Base-by-base conservation (phyloP, 768 basidiomycete species). In the Boletales sp. region DNA sequence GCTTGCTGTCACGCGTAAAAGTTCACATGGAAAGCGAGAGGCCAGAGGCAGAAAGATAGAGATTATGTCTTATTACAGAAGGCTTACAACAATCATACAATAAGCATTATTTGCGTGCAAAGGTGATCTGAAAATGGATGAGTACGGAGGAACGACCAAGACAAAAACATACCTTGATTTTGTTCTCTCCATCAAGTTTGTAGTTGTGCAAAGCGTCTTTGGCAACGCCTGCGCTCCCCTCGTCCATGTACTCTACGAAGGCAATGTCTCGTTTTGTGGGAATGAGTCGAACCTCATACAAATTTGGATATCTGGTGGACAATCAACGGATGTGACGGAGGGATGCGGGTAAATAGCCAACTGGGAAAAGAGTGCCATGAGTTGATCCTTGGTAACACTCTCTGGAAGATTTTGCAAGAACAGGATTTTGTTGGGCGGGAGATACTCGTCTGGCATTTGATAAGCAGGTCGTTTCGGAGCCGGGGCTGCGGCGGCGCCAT, bases 371-470 rank as follows among this genome's bases (percentile, higher is more conserved):
- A 98, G 76, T 2, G 84, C 83, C 69, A 87, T 82, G 53, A 99
- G 86, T 63, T 90, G 86, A 46, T 96, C 94, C 65, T 95, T 94
- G 48, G 87, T 93, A 57, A 94, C 93, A 37, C 71, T 86, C 64
- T 96, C 93, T 17, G 94, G 94, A 19, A 99, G 76, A 66, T 97
- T 97, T 71, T 99, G 96, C 57, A 99, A 68, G 81, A 99, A 99
- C 45, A 99, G 80, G 70, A 98, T 95, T 69, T 94, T 94, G 86
- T 99, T 99, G 35, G 96, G 95, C 2, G 96, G 96, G 8, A 99
- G 82, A 69, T 97, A 98, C 69, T 99, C 96, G 85, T 99, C 96
- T 36, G 95, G 94, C 93, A 98, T 96, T 67, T 94, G 91, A 53
- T 96, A 87, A 57, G 84, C 83, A 19, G 89, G 89, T 38, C 89